These are phyloP conservation scores for Hippophae gyantsensis DNA, from an alignment of 306 rosid species.

Conservation along the genomic window DNA sequence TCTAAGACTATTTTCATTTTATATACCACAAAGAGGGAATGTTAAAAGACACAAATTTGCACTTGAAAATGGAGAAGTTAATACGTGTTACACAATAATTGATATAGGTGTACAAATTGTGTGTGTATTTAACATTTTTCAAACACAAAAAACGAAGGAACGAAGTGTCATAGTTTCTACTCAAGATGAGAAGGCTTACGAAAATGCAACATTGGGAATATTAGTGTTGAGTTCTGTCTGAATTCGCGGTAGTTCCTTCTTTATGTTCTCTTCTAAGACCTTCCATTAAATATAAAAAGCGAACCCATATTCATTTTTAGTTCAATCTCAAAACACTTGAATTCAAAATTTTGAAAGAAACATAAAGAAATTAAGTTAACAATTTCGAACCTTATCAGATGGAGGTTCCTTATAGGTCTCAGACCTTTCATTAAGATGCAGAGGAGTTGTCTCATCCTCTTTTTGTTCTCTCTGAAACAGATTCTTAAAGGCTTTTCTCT, in stretches of 20 bases:
- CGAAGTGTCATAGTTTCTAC: not conserved
- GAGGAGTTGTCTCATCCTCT: conserved; percentile 74
- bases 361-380: not conserved
- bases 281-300: conserved; percentile 11
- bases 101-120: too few relatives aligned
- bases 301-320: conserved; percentile 1
- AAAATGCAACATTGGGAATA: conserved; percentile 60
- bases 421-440: conserved; percentile 58
- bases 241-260: conserved; percentile 70
- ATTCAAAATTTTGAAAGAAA: not conserved
- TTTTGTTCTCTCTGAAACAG: conserved; percentile 62
- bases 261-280: conserved; percentile 71
- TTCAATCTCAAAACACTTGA: conserved; percentile 8
- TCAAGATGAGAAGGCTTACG: conserved; percentile 29
- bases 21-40: not conserved
- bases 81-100: not conserved
- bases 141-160: not conserved
- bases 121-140: too few relatives aligned
- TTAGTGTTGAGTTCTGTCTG: conserved; percentile 66
- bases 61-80: not conserved
- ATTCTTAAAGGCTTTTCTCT: conserved; percentile 62
- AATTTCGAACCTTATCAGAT: conserved; percentile 58
- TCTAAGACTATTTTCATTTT: not conserved
- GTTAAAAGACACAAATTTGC: not conserved
- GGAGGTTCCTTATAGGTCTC: conserved; percentile 50